A percentile compares a stretch with the other conserved stretches of the same genome.
phyloP scores from a whole-genome alignment of 2,329 filamentous ascomycete genomes.

The Fusarium tanahbumbuense region DNA sequence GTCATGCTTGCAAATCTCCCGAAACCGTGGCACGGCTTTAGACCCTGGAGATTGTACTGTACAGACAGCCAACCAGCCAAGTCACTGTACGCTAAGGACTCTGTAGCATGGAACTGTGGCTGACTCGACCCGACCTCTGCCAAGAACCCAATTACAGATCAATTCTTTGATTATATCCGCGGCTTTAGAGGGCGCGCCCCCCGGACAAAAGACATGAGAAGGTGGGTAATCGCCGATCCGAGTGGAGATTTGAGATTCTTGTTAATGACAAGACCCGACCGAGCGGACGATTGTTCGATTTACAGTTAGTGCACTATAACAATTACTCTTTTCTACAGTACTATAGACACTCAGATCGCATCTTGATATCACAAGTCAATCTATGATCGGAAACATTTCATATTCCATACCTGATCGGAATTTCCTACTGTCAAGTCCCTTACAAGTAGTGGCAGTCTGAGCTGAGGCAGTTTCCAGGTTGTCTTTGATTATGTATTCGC shows the following conservation, averaged over 20 bases:
- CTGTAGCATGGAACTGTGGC: conserved; percentile 21
- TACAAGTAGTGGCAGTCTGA: background rate
- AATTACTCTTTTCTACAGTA: background rate
- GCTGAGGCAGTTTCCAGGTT: no score
- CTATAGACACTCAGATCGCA: background rate
- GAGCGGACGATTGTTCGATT: conserved; percentile 17
- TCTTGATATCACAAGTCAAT: conserved; percentile 9
- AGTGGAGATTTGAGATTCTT: conserved; percentile 27
- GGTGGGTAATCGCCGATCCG: conserved; percentile 41
- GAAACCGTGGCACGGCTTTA: conserved; percentile 14
- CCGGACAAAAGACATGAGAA: conserved; percentile 29
- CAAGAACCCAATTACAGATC: conserved; percentile 25
- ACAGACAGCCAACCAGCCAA: background rate
- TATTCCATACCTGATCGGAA: background rate
- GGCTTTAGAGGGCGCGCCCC: conserved; percentile 33
- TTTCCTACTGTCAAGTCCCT: background rate
- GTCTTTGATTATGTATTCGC: conserved; percentile 17
- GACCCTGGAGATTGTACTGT: background rate
- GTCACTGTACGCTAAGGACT: conserved; percentile 4
- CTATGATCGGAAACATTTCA: background rate
- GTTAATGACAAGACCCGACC: conserved; percentile 27
- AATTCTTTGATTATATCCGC: conserved; percentile 32
- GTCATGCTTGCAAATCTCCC: conserved; percentile 47
- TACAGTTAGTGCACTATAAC: conserved; percentile 21
- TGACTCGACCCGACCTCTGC: background rate